phyloP scores from a whole-genome alignment of 2,329 filamentous ascomycete species.

The Sporothrix schenckii region DNA sequence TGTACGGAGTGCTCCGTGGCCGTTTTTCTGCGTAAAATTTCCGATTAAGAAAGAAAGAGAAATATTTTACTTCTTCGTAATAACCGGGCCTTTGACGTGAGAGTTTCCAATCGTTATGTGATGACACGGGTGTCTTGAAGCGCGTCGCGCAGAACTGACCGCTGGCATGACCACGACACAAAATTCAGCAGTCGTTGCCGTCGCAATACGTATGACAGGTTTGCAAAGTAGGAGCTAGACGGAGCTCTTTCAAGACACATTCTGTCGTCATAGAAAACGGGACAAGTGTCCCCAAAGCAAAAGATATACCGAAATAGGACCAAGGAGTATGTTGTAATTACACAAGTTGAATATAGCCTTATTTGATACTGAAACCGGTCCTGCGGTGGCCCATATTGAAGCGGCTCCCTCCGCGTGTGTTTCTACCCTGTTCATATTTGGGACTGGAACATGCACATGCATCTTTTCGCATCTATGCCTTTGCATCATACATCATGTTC shows the following conservation, averaged over 20 bases:
- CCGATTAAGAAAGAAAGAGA: neutral
- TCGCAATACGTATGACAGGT: too few relatives aligned
- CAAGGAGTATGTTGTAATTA: neutral
- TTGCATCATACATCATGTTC: conserved; percentile 19
- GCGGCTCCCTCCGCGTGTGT: conserved; percentile 10
- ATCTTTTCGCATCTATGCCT: conserved; percentile 10
- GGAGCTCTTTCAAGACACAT: conserved; percentile 1
- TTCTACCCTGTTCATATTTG: neutral
- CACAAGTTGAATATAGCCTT: conserved; percentile 26
- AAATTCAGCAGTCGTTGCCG: neutral
- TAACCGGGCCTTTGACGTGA: neutral
- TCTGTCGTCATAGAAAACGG: too few relatives aligned
- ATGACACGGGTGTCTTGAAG: conserved; percentile 1
- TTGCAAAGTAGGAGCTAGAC: neutral
- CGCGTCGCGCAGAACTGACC: conserved; percentile 24
- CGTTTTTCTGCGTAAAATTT: neutral
- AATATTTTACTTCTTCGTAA: too few relatives aligned
- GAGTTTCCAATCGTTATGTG: conserved; percentile 4
- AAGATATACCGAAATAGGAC: neutral
- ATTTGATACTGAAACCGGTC: conserved; percentile 25
- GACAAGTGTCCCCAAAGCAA: too few relatives aligned
- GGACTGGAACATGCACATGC: neutral
- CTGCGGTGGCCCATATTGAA: conserved; percentile 13
- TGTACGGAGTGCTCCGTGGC: conserved; percentile 5
- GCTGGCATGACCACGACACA: conserved; percentile 1